Base-by-base conservation (phyloP, 306 rosid genomes). In the Gynostemma pentaphyllum region DNA sequence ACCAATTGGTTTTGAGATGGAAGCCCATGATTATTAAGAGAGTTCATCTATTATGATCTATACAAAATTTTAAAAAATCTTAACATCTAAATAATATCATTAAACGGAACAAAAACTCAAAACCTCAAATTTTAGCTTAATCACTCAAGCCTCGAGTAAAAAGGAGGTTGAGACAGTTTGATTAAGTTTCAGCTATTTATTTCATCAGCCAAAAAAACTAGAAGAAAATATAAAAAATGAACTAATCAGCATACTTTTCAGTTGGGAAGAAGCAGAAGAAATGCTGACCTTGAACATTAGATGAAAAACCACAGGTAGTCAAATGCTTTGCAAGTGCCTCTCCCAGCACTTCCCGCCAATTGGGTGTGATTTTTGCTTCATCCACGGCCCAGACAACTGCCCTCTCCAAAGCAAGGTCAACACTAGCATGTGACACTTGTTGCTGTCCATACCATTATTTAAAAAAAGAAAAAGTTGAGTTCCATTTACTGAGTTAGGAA, bases 371-470 rank as follows among this genome's bases (percentile, higher is more conserved):
- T 63, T 63, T 63, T 13, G 68, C 68, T 63, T 63, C 68, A 63
- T 52, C 24, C 24, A 27, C 53, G 27, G 53, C 53, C 68, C 68
- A 45, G 41, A 63, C 68, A 12, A 63, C n/a, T 44, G 68, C 68
- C n/a, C 23, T 63, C 68, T 44, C 68, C 6, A 53, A 26, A 41
- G 37, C 68, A 44, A 63, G 68, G 54, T 63, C 68, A n/a, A 63
- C 68, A 63, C 68, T 63, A 63, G 68, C 68, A 24, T n/a, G 27
- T 63, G 68, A 44, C 22, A 63, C 68, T 63, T 63, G 68, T 45
- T 52, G 68, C 68, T 63, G 41, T 41, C 18, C 49, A 62, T 23
- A 40, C 18, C 49, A 62, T 23, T 19, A 63, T 23, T 4, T 5
- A 41, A 60, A 39, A 21, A 34, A 46, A 59, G 41, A 10, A 13